These are phyloP conservation scores for Climacium dendroides DNA, from an alignment of 225 moss, liverwort and hornwort genomes.

Conservation along the genomic window DNA sequence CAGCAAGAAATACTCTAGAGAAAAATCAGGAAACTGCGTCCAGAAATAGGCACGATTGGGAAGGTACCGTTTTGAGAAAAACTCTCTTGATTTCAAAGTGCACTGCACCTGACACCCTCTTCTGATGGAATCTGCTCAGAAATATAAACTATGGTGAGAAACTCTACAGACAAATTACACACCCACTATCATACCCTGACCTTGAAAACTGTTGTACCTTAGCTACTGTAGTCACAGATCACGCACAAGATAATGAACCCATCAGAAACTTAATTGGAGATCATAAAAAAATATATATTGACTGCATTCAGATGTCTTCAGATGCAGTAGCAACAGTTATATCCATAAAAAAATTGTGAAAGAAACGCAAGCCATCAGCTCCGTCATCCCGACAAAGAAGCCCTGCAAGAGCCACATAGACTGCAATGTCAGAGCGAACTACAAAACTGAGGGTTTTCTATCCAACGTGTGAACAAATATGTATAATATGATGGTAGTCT, in stretches of 20 bases:
- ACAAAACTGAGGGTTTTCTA: not conserved
- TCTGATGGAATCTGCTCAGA: not conserved
- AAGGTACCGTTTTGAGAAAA: not conserved
- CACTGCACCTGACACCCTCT: not conserved
- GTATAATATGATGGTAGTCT: not conserved
- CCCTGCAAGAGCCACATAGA: conserved; percentile 26
- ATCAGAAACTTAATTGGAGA: not conserved
- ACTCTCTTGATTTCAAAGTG: not conserved
- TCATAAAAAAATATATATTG: not conserved
- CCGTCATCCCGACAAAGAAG: conserved; percentile 91
- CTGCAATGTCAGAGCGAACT: not conserved
- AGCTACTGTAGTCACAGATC: not conserved
- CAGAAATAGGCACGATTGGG: not conserved
- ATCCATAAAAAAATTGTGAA: conserved; percentile 64
- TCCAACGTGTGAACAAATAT: not conserved
- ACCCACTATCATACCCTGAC: not conserved
- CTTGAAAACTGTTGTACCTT: not conserved
- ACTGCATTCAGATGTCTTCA: not conserved
- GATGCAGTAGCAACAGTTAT: not conserved
- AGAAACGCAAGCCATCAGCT: conserved; percentile 87
- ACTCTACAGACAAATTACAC: not conserved
- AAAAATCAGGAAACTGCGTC: not conserved
- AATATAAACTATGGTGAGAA: not conserved
- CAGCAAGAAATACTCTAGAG: not conserved
- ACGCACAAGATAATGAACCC: not conserved